Base-by-base conservation (phyloP, 805 yeast species). In the Brettanomyces anomalus region DNA sequence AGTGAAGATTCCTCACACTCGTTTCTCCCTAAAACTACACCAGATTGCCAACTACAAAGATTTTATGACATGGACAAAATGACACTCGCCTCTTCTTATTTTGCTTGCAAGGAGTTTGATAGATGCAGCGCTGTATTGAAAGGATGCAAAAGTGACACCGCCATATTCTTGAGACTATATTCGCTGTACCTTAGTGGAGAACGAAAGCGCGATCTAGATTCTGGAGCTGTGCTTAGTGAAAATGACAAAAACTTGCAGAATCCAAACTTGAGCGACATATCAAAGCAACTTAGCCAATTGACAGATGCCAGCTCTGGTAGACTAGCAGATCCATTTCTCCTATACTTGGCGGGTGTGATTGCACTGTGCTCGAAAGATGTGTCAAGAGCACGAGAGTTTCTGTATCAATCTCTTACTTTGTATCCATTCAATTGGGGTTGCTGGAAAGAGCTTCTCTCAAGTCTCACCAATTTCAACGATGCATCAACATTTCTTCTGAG, bases 401-500 rank as follows among this genome's bases (percentile, higher is more conserved):
- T 89, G 28, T 66, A 78, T 26, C 70, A 69, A 38, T 81, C 96
- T 1, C 56, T 90, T 13, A 65, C 71, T 19, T 40, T 71, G 24
- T 87, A 81, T 52, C 95, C 97, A 0, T 84, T 72, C 59, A 90
- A 90, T 59, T 93, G 98, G 98, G 76, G 89, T 43, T 83, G 93
- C 45, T 93, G 97, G 97, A 70, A 73, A 44, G 97, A 90, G 56
- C 66, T 93, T 33, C 65, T 78, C 11, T 66, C 76, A 4, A 77
- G 85, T 42, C 62, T 86, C 24, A 61, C 74, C 6, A 71, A 77
- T 26, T 70, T 78, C 43, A 83, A 81, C 46, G 85, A 83, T 43
- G 81, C 86, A 0, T 44, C 65, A 39, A 50, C 53, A 42, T 54
- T 72, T 47, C 48, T 69, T 35, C 55, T 64, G 47, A 61, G 66